phyloP scores from a whole-genome alignment of 306 rosid genomes.

The Vigna trinervia region DNA sequence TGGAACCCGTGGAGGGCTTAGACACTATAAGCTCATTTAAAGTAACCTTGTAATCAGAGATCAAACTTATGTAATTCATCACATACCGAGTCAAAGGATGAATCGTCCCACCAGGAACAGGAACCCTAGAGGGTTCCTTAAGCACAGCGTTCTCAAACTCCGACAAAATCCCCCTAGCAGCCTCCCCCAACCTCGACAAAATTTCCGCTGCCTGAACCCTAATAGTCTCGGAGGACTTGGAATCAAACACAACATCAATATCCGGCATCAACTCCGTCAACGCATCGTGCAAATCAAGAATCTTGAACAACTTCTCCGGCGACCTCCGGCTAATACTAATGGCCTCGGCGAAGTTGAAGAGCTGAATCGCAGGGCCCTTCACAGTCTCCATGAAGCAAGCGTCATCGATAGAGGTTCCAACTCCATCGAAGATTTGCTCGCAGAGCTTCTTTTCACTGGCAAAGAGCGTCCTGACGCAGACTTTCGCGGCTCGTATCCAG shows the following conservation, averaged over 20 bases:
- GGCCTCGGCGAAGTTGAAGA: constrained; percentile 91
- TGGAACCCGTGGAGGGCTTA: constrained; percentile 83
- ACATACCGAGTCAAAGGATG: constrained; percentile 98
- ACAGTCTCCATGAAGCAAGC: constrained; percentile 96
- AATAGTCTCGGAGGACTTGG: constrained; percentile 83
- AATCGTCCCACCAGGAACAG: constrained; percentile 96
- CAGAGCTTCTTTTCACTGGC: constrained; percentile 92
- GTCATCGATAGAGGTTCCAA: constrained; percentile 83
- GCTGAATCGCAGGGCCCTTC: constrained; percentile 91
- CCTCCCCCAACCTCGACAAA: constrained; percentile 88
- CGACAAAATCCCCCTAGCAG: constrained; percentile 88
- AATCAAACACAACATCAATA: constrained; percentile 83
- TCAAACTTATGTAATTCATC: constrained; percentile 93
- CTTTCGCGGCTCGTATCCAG: constrained; percentile 90
- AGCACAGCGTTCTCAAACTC: constrained; percentile 96
- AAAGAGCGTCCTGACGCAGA: constrained; percentile 76
- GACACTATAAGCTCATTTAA: constrained; percentile 89
- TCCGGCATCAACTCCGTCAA: constrained; percentile 87
- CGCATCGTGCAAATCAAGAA: constrained; percentile 89
- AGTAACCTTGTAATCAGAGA: constrained; percentile 86
- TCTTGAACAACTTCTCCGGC: constrained; percentile 93
- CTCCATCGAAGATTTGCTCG: constrained; percentile 81
- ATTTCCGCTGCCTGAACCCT: constrained; percentile 94
- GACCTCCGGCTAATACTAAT: constrained; percentile 91
- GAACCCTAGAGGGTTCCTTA: constrained; percentile 83